Evolutionary conservation across 371 early-diverging fungal species (phyloP).

Genomic region (Mortierella sp.): DNA sequence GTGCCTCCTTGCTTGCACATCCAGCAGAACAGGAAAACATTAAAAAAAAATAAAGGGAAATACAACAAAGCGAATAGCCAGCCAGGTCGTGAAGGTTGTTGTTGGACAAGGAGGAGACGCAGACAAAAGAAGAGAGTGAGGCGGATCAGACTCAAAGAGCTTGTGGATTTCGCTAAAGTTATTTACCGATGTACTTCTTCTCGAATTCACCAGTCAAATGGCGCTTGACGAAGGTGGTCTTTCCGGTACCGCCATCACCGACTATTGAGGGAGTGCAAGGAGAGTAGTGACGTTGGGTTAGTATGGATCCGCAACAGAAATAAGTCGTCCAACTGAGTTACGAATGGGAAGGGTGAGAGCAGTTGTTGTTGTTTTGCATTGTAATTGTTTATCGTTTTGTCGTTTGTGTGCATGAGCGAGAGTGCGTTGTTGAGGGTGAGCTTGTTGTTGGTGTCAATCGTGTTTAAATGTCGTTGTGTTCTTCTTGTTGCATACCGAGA

Average conservation of each 20-base stretch:
- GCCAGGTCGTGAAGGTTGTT: neutral
- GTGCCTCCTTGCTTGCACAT: neutral
- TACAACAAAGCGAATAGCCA: neutral
- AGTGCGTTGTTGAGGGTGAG: neutral
- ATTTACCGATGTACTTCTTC: slow-evolving; percentile 99
- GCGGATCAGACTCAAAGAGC: neutral
- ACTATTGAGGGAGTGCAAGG: slow-evolving; percentile 67
- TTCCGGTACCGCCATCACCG: slow-evolving; percentile 99
- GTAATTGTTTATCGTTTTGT: neutral
- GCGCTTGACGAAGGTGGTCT: slow-evolving; percentile 99
- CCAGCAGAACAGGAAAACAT: neutral
- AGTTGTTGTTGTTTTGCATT: neutral
- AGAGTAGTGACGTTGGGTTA: slow-evolving; percentile 20
- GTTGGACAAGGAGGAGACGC: neutral
- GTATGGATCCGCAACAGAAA: slow-evolving; percentile 13
- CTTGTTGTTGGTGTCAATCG: neutral
- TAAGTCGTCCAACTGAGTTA: neutral
- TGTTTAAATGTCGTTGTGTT: neutral
- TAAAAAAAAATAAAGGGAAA: neutral
- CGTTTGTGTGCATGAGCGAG: neutral
- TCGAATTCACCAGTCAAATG: slow-evolving; percentile 99
- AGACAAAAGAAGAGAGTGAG: neutral
- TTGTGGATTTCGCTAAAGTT: slow-evolving; percentile 22
- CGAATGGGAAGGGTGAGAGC: neutral
- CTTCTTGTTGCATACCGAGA: slow-evolving; percentile 29